A percentile compares a stretch with the other conserved stretches of the same genome.
Evolutionary conservation across 768 basidiomycete species (phyloP).

Genomic region (Phlegmacium glaucopus): DNA sequence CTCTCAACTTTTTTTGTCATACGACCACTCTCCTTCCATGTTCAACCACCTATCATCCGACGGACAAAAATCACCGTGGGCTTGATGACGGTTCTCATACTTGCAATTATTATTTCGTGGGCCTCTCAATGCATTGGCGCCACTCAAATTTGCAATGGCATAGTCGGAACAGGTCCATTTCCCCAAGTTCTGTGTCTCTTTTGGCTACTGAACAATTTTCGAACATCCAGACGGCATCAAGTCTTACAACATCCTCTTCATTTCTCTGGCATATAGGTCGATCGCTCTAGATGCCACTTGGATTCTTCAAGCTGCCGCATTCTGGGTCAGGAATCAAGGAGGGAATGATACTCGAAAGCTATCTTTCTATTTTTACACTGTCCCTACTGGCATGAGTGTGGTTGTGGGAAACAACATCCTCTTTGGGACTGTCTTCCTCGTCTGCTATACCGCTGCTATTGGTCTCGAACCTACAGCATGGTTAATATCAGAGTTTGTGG

Average conservation of each 20-base stretch:
- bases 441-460: conserved; percentile 78
- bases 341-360: conserved; percentile 69
- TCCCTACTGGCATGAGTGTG: conserved; percentile 75
- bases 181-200: not conserved
- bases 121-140: conserved; percentile 51
- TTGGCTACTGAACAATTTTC: not conserved
- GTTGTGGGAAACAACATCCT: conserved; percentile 93
- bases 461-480: conserved; percentile 55
- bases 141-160: conserved; percentile 65
- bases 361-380: conserved; percentile 74
- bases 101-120: conserved; percentile 55
- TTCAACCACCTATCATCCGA: conserved; percentile 30
- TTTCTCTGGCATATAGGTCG: conserved; percentile 89
- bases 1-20: conserved; percentile 55
- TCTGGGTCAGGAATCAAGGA: conserved; percentile 82
- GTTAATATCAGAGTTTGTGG: conserved; percentile 75
- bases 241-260: conserved; percentile 90
- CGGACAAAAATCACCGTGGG: conserved; percentile 37
- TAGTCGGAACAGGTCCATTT: conserved; percentile 45
- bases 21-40: conserved; percentile 40
- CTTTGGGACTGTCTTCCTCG: conserved; percentile 86
- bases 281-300: conserved; percentile 91
- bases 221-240: conserved; percentile 57
- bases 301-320: conserved; percentile 80
- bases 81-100: conserved; percentile 50